Evolutionary conservation across 2,329 filamentous ascomycete genomes (phyloP), one percentile per base, ranked within the genome.

Genomic region (Aspergillus spinulosporus): DNA sequence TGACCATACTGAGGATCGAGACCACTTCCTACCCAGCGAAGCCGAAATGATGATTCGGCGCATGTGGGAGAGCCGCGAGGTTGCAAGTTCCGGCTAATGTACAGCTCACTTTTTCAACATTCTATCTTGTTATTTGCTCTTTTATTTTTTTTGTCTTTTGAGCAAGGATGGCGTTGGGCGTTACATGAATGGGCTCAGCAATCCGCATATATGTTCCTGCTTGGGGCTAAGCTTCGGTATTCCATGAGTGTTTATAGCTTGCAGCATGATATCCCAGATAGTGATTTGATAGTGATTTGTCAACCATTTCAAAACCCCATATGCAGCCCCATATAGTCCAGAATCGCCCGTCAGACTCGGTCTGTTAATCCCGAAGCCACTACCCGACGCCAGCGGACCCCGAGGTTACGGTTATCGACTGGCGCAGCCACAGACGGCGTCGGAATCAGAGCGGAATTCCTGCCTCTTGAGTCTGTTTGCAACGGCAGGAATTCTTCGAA

Each of bases 41-140:
- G 59, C 64, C 3, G 74, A 74, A 34, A 66, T 77, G 64, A 69
- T 77, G 64, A 67, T 76, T 51, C 72, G 74, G 42, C 72, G 74
- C 46, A 73, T 76, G 64, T 77, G 74, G 74, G 73, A 76, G 46
- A 76, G 72, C 53, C 72, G 74, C 46, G 73, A 76, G 52, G 72
- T 76, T 4, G 69, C 74, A 14, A 68, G 65, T 12, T 69, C 67
- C 26, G 69, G 70, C 32, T 74, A 59, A 68, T 54, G 12, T 40
- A 46, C 49, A 60, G 34, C 36, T 29, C 15, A 14, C 9, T 36
- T 43, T 42, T 34, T 3, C 15, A 5, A 21, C 2, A 15, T 31
- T 4, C 37, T 31, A 14, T 42, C 21, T 39, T 4, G 6, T 31
- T 36, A 31, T 21, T 8, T 21, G 21, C 21, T 21, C 21, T 21